phyloP scores from a whole-genome alignment of 163 green algal genomes.

The Chlorella variabilis region DNA sequence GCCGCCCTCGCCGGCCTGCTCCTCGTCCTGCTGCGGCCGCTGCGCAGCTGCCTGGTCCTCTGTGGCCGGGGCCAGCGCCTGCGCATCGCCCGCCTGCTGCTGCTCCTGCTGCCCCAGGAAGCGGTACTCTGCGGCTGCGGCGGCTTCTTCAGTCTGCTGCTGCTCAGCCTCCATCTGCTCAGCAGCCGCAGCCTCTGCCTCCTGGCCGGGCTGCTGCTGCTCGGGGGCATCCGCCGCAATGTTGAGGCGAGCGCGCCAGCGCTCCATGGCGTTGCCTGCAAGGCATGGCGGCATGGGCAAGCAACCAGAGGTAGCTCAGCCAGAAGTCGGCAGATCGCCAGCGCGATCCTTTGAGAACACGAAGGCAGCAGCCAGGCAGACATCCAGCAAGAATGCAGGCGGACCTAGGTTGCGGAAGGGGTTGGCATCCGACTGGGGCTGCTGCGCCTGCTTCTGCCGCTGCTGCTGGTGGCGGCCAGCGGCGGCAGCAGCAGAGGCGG shows the following conservation, averaged over 20 bases:
- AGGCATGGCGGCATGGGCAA: neutral
- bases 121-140: conserved; percentile 27
- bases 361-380: neutral
- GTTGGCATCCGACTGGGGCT: conserved; percentile 62
- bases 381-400: neutral
- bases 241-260: conserved; percentile 79
- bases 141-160: conserved; percentile 29
- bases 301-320: too few species aligned
- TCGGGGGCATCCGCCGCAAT: conserved; percentile 52
- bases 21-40: conserved; percentile 43
- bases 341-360: too few species aligned
- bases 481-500: conserved; percentile 11
- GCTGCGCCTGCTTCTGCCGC: conserved; percentile 28
- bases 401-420: conserved; percentile 76
- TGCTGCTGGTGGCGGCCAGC: conserved; percentile 31
- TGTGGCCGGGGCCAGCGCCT: conserved; percentile 86
- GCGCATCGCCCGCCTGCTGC: conserved; percentile 60
- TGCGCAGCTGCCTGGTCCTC: conserved; percentile 82
- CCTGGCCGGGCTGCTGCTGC: conserved; percentile 11
- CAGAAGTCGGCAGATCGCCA: too few species aligned
- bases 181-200: conserved; percentile 15
- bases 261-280: conserved; percentile 78
- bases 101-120: conserved; percentile 52
- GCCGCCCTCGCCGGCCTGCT: conserved; percentile 24
- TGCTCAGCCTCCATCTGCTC: neutral